Percentiles rank a stretch among this genome's conserved stretches.
phyloP scores from a whole-genome alignment of 768 basidiomycete genomes.

The Podaxis sp. region DNA sequence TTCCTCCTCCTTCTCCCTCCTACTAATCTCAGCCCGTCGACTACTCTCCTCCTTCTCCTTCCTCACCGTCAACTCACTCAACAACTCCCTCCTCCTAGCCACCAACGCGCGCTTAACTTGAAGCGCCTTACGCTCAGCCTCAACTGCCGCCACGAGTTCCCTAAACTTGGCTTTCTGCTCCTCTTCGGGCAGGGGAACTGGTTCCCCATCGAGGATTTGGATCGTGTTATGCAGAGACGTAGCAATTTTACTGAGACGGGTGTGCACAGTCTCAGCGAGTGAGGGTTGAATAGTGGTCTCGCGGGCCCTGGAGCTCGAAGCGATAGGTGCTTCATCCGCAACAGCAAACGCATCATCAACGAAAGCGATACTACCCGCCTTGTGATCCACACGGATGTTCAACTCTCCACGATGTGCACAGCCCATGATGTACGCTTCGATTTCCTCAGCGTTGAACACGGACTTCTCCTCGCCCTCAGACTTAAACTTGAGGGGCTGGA shows the following conservation, averaged over 20 bases:
- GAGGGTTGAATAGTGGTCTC: constrained; percentile 62
- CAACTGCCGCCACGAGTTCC: constrained; percentile 56
- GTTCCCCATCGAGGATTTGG: constrained; percentile 43
- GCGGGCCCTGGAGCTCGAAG: constrained; percentile 18
- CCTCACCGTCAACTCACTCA: constrained; percentile 77
- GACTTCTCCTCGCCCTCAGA: constrained; percentile 43
- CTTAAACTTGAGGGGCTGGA: constrained; percentile 55
- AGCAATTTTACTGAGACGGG: constrained; percentile 75
- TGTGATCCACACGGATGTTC: constrained; percentile 83
- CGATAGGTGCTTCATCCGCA: constrained; percentile 30
- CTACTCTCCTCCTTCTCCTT: constrained; percentile 88
- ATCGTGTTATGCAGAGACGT: constrained; percentile 67
- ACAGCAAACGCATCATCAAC: constrained; percentile 69
- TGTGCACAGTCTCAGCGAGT: constrained; percentile 67
- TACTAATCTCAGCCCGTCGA: constrained; percentile 62
- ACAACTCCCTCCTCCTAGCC: constrained; percentile 78
- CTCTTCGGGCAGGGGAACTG: constrained; percentile 39
- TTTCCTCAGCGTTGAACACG: constrained; percentile 67
- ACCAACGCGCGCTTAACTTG: constrained; percentile 76
- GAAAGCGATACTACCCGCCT: constrained; percentile 79
- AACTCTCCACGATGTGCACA: constrained; percentile 87
- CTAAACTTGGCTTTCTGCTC: constrained; percentile 56
- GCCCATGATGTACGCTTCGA: constrained; percentile 91
- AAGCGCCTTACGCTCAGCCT: constrained; percentile 74
- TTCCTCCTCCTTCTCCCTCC: constrained; percentile 70